Evolutionary conservation across 345 rosid genomes (phyloP).

Genomic region (Eucalyptus shirleyi): DNA sequence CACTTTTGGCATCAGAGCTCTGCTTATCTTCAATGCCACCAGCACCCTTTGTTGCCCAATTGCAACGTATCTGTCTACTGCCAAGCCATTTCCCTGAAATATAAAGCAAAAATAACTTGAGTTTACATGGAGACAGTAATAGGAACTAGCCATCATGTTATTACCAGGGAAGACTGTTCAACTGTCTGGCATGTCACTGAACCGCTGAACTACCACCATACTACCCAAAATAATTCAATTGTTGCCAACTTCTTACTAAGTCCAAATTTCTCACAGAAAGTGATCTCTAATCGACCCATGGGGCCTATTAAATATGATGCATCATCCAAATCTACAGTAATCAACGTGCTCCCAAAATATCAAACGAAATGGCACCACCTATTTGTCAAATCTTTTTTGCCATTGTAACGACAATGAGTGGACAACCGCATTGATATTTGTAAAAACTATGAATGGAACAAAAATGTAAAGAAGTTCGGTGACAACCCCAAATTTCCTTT

Average conservation of each 20-base stretch:
- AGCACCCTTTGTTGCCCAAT: conserved; percentile 98
- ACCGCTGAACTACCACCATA: not conserved
- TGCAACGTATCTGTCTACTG: conserved; percentile 90
- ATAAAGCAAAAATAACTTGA: not conserved
- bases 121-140: not conserved
- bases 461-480: too few species aligned
- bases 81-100: conserved; percentile 87
- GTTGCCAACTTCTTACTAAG: not conserved
- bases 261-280: not conserved
- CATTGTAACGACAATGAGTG: too few species aligned
- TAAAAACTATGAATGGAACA: too few species aligned
- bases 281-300: not conserved
- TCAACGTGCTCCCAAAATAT: not conserved
- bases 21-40: conserved; percentile 67
- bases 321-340: not conserved
- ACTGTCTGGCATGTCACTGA: not conserved
- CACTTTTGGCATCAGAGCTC: conserved; percentile 62
- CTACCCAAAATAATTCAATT: not conserved
- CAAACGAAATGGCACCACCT: not conserved
- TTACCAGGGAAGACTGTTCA: not conserved
- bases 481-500: too few species aligned
- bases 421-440: too few species aligned
- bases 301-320: not conserved
- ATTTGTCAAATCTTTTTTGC: not conserved
- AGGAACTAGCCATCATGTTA: not conserved